phyloP scores from a whole-genome alignment of 2,329 filamentous ascomycete species.

The Aspergillus pseudoterreus region DNA sequence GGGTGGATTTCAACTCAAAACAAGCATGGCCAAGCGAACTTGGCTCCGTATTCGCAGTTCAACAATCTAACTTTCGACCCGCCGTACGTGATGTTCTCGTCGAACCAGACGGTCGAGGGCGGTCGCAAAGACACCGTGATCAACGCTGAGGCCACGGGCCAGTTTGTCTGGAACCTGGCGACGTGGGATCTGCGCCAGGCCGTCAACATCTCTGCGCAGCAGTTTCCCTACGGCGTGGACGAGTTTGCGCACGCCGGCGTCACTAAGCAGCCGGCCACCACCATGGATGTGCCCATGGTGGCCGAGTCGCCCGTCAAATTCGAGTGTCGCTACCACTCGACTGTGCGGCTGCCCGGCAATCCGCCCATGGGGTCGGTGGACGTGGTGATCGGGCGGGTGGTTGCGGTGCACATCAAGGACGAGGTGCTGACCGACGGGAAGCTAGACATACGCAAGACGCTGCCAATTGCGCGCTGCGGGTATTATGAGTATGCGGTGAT shows the following conservation, averaged over 20 bases:
- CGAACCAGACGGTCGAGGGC: conserved; percentile 50
- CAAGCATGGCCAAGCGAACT: conserved; percentile 47
- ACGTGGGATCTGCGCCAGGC: conserved; percentile 54
- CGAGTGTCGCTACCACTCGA: conserved; percentile 56
- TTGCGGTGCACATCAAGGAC: conserved; percentile 57
- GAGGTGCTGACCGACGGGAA: conserved; percentile 52
- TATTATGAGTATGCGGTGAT: conserved; percentile 59
- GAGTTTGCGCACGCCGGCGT: conserved; percentile 53
- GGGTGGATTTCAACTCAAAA: conserved; percentile 60
- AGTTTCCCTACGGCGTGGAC: conserved; percentile 48
- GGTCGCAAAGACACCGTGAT: conserved; percentile 55
- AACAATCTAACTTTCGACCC: conserved; percentile 62
- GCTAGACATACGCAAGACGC: conserved; percentile 54
- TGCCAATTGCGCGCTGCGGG: conserved; percentile 58
- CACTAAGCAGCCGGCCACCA: conserved; percentile 44
- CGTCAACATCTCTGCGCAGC: conserved; percentile 55
- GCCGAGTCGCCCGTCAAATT: conserved; percentile 54
- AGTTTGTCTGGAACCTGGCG: conserved; percentile 59
- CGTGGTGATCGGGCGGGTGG: conserved; percentile 55
- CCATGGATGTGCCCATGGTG: conserved; percentile 50
- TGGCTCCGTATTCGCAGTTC: conserved; percentile 61
- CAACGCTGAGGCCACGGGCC: conserved; percentile 55
- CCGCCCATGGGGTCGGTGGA: conserved; percentile 57
- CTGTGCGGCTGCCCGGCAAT: conserved; percentile 53
- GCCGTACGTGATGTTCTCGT: conserved; percentile 60